These are phyloP conservation scores for Cystoisospora suis DNA, from an alignment of 169 alveolate genomes.

Conservation along the genomic window DNA sequence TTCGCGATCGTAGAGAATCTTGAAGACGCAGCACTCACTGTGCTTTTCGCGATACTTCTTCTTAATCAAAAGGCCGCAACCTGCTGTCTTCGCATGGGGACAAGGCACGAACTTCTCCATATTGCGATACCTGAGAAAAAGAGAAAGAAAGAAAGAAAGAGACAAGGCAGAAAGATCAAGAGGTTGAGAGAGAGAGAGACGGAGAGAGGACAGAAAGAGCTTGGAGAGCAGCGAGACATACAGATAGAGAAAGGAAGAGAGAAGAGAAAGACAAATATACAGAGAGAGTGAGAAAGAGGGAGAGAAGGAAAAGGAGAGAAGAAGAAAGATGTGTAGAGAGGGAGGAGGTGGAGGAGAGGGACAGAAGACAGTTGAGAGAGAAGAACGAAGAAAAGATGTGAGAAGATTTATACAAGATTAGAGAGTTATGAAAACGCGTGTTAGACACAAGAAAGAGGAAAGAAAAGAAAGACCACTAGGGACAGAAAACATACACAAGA, in stretches of 20 bases:
- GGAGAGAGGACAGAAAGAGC: not conserved
- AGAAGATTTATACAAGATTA: too few relatives aligned
- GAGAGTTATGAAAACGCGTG: too few relatives aligned
- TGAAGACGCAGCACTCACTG: conserved; percentile 60
- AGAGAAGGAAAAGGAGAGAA: too few relatives aligned
- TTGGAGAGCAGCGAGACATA: not conserved
- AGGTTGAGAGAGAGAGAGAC: not conserved
- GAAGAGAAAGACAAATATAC: not conserved
- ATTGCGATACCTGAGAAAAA: conserved; percentile 55
- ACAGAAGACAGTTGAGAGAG: too few relatives aligned
- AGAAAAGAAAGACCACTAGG: too few relatives aligned
- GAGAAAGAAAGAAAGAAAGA: not conserved
- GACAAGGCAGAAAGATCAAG: not conserved
- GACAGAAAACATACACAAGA: too few relatives aligned
- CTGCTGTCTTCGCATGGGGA: conserved; percentile 33
- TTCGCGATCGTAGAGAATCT: conserved; percentile 13
- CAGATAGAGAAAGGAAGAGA: not conserved
- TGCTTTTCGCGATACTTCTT: conserved; percentile 60
- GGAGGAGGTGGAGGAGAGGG: too few relatives aligned
- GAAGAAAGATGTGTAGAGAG: too few relatives aligned
- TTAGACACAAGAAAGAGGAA: too few relatives aligned
- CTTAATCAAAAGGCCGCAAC: conserved; percentile 54
- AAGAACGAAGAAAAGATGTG: too few relatives aligned
- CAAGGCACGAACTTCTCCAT: conserved; percentile 65
- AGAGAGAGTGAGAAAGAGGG: not conserved